Evolutionary conservation across 2,329 filamentous ascomycete genomes (phyloP), one percentile per base, ranked within the genome.

Genomic region (Curvularia hawaiiensis): DNA sequence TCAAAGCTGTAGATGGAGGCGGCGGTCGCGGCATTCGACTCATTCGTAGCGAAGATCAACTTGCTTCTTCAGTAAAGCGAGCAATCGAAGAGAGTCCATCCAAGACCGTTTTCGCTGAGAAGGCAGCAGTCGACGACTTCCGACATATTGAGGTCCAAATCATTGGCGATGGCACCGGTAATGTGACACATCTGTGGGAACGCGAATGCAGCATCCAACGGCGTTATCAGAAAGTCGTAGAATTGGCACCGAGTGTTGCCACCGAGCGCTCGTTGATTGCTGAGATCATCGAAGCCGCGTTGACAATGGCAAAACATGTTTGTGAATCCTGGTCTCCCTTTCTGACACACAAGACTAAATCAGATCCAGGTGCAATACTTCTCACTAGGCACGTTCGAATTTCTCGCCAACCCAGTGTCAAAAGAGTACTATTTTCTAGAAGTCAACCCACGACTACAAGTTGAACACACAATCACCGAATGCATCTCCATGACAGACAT

Each of bases 1-100:
- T 88, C 44, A 88, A 88, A 65, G 85, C 85, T n/a, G 83, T 87
- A 3, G 85, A 87, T 68, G 85, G 85, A 1, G 86, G 85, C 14
- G 85, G 85, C 3, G 86, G 86, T 0, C 74, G 84, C 16, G 86
- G 85, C 0, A 88, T 88, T 45, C 79, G 85, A 6, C 74, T 87
- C 0, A 80, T 87, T 7, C 72, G 73, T 1, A 66, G 69, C 22
- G 73, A 79, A 38, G 70, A 73, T 0, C 79, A 82, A 5, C 71
- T 87, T 5, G 73, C 80, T 22, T 75, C 77, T 26, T 72, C 78
- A 7, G 77, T 84, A 2, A 79, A 78, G 46, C 76, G 84, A 58
- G 83, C 84, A 4, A 79, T 83, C 5, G 80, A 82, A 45, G 85
- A 88, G 68, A 87, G 84, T 51, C 85, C 85, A 0, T 85, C 83